Conservation (phyloP, 257 asterid genomes). For the Gentiana macrophylla region DNA sequence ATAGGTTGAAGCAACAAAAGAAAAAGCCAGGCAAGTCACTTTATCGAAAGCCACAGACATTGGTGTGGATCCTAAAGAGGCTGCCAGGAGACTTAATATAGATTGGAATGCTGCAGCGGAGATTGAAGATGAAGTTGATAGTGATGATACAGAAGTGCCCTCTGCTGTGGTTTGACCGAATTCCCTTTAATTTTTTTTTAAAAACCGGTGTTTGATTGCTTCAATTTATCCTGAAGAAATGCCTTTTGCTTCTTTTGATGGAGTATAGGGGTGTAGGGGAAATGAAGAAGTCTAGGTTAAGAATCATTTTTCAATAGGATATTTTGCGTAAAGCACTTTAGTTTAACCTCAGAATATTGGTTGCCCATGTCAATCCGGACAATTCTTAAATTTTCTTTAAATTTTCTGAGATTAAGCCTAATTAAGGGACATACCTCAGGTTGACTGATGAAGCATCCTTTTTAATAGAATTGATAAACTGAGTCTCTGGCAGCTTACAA, state of each 20-base stretch:
- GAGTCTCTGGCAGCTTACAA: too few relatives aligned
- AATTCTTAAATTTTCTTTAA: too few relatives aligned
- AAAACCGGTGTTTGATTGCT: not conserved
- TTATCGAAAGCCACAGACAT: constrained; percentile 76
- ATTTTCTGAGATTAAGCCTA: too few relatives aligned
- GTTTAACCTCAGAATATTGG: too few relatives aligned
- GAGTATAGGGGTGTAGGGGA: not conserved
- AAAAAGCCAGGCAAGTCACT: constrained; percentile 53
- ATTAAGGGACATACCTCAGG: too few relatives aligned
- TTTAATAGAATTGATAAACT: too few relatives aligned
- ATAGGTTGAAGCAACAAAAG: constrained; percentile 47
- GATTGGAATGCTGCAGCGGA: constrained; percentile 98
- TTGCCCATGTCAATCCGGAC: too few relatives aligned
- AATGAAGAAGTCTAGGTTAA: not conserved
- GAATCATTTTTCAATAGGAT: not conserved
- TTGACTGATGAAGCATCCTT: too few relatives aligned
- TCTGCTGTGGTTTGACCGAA: constrained; percentile 56
- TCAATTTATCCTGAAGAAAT: not conserved
- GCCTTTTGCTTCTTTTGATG: not conserved
- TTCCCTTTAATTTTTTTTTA: constrained; percentile 8
- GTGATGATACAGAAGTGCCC: constrained; percentile 66
- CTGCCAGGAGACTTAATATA: constrained; percentile 76
- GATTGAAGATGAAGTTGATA: constrained; percentile 44
- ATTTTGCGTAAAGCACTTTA: not conserved
- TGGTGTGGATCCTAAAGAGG: constrained; percentile 72